Evolutionary conservation across 371 early-diverging fungal genomes (phyloP), one percentile per base, ranked within the genome.

Genomic region (Mortierella sp.): DNA sequence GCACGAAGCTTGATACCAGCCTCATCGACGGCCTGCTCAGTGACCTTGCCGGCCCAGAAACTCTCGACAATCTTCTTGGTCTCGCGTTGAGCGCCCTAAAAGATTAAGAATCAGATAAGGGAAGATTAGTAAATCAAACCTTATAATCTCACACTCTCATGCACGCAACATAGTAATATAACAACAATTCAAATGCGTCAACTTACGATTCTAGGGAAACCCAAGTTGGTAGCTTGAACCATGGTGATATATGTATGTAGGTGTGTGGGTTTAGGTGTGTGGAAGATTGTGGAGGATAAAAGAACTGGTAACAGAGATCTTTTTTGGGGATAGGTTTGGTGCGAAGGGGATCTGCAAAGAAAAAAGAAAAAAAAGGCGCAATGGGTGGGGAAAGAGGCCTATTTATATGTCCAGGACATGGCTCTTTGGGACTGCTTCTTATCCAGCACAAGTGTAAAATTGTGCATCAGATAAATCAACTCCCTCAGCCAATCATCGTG

Each of bases 11-110:
- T 87, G 86, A 89, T 85, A 75, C 95, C 93, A 66, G 91, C 94
- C 59, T 85, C 81, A 53, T 88, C 87, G 59, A 98, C 92, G 16
- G 92, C 93, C 43, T 85, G 86, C 75, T 92, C 93, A 70, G 89
- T 82, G 79, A 91, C 85, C 93, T 97, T 97, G 78, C 94, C 94
- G 50, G 90, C 86, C 98, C 98, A 98, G 92, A 91, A 98, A 67
- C 88, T 87, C 86, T 97, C 97, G 65, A 98, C 93, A 69, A 94
- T 88, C 80, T 91, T 91, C 90, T 96, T 94, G 78, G 97, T 91
- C 77, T 97, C 95, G 83, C 95, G 94, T 88, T 97, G 92, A 70
- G 92, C 92, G 57, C 94, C 95, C 76, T 79, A 67, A 57, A 68
- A 71, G 67, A 73, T 19, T 28, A 53, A 74, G 53, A 41, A 48